Conservation (phyloP, 1,139 yeast genomes). For the Kurtzmaniella quercitrusa region DNA sequence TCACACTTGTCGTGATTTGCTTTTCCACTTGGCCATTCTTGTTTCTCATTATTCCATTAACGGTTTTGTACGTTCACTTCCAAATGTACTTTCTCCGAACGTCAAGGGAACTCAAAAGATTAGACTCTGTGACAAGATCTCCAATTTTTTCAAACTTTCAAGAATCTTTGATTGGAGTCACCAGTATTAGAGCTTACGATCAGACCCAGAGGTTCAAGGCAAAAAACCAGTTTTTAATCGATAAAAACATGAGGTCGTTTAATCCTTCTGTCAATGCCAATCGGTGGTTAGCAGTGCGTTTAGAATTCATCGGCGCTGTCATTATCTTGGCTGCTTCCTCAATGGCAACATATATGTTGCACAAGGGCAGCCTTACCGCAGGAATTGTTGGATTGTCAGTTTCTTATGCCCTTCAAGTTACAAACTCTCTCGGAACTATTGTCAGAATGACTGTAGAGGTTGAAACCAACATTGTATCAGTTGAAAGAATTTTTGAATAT, state of each 20-base stretch:
- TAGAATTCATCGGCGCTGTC: constrained; percentile 64
- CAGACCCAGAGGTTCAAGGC: constrained; percentile 50
- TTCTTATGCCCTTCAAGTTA: constrained; percentile 66
- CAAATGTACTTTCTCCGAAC: constrained; percentile 6
- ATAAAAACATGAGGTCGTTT: constrained; percentile 59
- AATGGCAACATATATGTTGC: constrained; percentile 37
- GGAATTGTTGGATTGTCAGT: constrained; percentile 73
- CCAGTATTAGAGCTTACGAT: constrained; percentile 54
- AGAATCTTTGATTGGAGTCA: constrained; percentile 57
- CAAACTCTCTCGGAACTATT: constrained; percentile 55
- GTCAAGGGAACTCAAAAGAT: constrained; percentile 6
- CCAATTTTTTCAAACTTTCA: constrained; percentile 65
- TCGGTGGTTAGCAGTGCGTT: constrained; percentile 70
- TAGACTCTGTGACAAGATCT: constrained; percentile 28
- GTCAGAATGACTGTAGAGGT: constrained; percentile 69
- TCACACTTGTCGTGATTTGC: constrained; percentile 7
- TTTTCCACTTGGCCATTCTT: constrained; percentile 8
- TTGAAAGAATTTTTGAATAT: constrained; percentile 72
- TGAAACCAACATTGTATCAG: constrained; percentile 72
- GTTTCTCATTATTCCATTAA: constrained; percentile 5
- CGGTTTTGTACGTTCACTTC: constrained; percentile 1
- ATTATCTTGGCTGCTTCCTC: constrained; percentile 58
- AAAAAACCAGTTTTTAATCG: constrained; percentile 55
- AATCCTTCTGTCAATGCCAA: constrained; percentile 54
- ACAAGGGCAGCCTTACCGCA: constrained; percentile 40